Evolutionary conservation across 768 basidiomycete species (phyloP), one percentile per base, ranked within the genome.

Genomic region (Amanita muscaria): DNA sequence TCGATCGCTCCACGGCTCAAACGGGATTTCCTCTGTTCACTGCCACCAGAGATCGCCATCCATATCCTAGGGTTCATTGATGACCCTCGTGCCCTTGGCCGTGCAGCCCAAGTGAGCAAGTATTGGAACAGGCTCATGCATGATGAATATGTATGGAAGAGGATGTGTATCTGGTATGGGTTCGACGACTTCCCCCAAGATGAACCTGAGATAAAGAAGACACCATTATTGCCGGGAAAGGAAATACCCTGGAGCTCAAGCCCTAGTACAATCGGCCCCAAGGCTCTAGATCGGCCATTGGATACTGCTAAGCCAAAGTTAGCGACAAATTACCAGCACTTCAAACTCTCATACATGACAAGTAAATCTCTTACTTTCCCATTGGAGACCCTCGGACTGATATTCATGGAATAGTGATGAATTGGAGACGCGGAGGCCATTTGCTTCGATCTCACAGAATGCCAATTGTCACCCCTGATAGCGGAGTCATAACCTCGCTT

Each of bases 401-500:
- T 14, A 15, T 44, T 38, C 19, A 30, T 30, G 32, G n/a, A n/a
- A 24, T 45, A 89, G 88, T 85, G 62, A 75, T 76, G 30, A 85
- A 87, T 52, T 92, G 91, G 88, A 73, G 83, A 11, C 69, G 72
- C 25, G 85, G 85, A 2, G 89, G 89, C 2, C 69, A 68, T 6
- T 59, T 90, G 3, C 69, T 93, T 7, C 76, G 77, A 3, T 69
- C 77, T 0, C 86, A 88, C 56, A 72, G 74, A 21, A 66, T 77
- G 27, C 65, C 62, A 11, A 63, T 66, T 40, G 52, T 61, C 25
- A 61, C 61, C 31, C 61, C 62, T 3, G 72, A 74, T 31, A 54
- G 77, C 27, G 81, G 80, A 12, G 83, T 88, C 23, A 86, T 97
- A 21, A 96, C 94, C 0, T 88, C 85, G 3, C 71, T 93, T 16